A percentile compares a stretch with the other conserved stretches of the same genome.
These are phyloP conservation scores for Rhodotorula kratochvilovae DNA, from an alignment of 768 basidiomycete genomes.

Conservation along the genomic window DNA sequence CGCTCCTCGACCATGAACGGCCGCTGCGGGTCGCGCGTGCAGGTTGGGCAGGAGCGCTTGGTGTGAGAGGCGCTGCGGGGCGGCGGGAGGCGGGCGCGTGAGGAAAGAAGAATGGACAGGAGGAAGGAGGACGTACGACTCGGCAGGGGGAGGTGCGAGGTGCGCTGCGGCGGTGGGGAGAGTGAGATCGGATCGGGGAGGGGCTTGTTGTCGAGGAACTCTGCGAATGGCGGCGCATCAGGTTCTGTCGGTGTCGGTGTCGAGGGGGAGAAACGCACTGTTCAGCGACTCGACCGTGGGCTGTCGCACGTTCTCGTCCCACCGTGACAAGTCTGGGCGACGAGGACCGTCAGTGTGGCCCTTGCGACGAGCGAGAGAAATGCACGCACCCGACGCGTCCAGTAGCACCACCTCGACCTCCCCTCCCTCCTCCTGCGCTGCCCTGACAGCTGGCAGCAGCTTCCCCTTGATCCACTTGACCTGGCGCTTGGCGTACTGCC, in stretches of 20 bases:
- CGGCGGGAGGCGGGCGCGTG: too few relatives aligned
- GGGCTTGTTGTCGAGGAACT: slow-evolving; percentile 9
- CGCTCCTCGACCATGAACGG: slow-evolving; percentile 37
- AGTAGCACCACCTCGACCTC: slow-evolving; percentile 49
- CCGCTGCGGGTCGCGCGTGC: slow-evolving; percentile 9
- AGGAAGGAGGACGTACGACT: neutral
- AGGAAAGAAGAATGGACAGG: neutral
- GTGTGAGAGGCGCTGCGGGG: neutral
- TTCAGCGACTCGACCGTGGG: slow-evolving; percentile 12
- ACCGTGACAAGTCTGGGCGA: slow-evolving; percentile 9
- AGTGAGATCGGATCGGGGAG: slow-evolving; percentile 21
- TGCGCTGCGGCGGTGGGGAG: slow-evolving; percentile 9
- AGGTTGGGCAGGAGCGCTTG: slow-evolving; percentile 32
- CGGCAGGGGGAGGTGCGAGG: neutral
- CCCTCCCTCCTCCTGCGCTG: neutral
- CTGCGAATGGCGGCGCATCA: neutral
- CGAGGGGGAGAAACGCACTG: neutral
- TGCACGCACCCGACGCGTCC: slow-evolving; percentile 48
- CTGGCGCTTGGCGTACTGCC: slow-evolving; percentile 87
- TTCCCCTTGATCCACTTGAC: slow-evolving; percentile 89
- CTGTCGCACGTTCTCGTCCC: slow-evolving; percentile 19
- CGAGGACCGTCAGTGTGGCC: neutral
- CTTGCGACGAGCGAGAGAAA: neutral
- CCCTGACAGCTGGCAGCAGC: slow-evolving; percentile 58
- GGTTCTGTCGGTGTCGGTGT: fast-evolving